Conservation (phyloP, 148 eudicot species). For the Diospyros lotus region DNA sequence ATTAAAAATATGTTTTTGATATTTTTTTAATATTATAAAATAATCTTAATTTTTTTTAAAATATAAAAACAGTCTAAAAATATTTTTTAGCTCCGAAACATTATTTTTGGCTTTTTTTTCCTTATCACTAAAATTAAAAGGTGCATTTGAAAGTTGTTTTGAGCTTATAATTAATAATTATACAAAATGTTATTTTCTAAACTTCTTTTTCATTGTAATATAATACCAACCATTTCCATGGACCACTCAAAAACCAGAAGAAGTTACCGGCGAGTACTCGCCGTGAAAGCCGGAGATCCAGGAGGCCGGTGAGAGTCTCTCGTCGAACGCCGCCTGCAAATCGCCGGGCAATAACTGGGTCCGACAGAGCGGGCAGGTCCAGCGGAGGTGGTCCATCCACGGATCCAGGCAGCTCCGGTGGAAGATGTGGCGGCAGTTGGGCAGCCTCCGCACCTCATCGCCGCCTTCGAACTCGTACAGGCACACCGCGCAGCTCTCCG, state of each 20-base stretch:
- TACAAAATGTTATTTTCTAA: too few relatives aligned
- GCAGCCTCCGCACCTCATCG: constrained; percentile 57
- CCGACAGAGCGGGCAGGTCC: constrained; percentile 68
- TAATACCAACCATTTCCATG: too few relatives aligned
- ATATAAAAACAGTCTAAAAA: too few relatives aligned
- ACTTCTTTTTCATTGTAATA: too few relatives aligned
- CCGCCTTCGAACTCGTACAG: constrained; percentile 44
- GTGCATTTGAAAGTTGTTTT: too few relatives aligned
- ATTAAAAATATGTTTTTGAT: too few relatives aligned
- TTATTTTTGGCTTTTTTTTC: too few relatives aligned
- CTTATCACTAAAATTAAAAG: too few relatives aligned
- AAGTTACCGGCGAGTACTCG: constrained; percentile 44
- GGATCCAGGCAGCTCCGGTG: constrained; percentile 67
- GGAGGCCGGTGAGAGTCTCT: constrained; percentile 48
- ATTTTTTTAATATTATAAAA: too few relatives aligned
- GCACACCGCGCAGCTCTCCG: constrained; percentile 63
- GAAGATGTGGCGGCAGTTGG: constrained; percentile 49
- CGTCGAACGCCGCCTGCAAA: constrained; percentile 53
- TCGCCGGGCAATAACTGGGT: constrained; percentile 46
- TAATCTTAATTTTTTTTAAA: too few relatives aligned
- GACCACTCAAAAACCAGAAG: constrained; percentile 19
- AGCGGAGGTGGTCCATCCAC: constrained; percentile 79
- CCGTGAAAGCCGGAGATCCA: constrained; percentile 52
- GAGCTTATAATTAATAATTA: too few relatives aligned
- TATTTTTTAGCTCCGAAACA: too few relatives aligned